Evolutionary conservation across 2,329 filamentous ascomycete species (phyloP).

Genomic region (Scytalidium sp.): DNA sequence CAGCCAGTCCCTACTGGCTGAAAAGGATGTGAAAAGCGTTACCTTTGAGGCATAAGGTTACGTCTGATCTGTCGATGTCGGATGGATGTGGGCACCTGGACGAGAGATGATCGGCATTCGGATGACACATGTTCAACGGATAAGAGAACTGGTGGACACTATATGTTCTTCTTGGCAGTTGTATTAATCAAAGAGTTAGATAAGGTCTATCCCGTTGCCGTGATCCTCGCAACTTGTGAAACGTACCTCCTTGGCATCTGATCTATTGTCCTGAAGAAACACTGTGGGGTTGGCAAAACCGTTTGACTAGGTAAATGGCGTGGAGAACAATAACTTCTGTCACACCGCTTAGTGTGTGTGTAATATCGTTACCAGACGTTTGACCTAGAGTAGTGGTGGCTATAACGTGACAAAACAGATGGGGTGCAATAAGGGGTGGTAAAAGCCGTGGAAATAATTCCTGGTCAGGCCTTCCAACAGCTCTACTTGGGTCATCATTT

Average conservation of each 20-base stretch:
- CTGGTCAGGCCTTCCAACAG: no score
- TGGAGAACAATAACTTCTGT: no score
- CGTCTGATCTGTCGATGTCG: not conserved
- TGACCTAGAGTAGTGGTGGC: no score
- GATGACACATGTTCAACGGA: not conserved
- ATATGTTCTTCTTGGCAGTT: no score
- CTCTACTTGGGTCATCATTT: no score
- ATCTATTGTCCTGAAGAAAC: not conserved
- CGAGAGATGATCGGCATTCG: not conserved
- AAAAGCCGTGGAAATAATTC: no score
- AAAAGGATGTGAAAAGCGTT: not conserved
- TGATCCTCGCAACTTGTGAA: not conserved
- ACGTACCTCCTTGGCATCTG: not conserved
- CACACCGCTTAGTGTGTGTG: no score
- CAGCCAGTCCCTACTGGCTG: not conserved
- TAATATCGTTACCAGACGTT: no score
- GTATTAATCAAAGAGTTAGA: not conserved
- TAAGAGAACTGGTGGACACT: not conserved
- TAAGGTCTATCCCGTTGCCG: not conserved
- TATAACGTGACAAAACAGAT: no score
- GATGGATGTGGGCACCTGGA: not conserved
- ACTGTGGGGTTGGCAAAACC: no score
- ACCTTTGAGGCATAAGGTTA: not conserved
- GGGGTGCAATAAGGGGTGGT: no score
- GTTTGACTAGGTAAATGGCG: no score